phyloP scores from a whole-genome alignment of 129 eudicot genomes.

The Calendula officinalis region DNA sequence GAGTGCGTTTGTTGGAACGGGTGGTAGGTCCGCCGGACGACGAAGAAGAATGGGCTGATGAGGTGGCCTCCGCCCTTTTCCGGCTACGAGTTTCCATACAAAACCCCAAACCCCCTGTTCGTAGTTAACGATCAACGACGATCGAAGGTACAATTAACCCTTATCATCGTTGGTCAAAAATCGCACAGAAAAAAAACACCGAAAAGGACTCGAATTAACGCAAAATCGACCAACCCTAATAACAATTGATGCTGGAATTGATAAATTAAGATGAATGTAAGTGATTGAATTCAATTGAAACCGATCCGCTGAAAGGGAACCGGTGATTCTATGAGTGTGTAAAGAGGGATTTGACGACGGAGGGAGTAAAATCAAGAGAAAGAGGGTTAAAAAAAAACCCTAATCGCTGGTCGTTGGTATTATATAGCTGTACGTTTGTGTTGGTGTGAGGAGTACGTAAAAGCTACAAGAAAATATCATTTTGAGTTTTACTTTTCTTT shows the following conservation, averaged over 20 bases:
- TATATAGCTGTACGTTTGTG: slow-evolving; percentile 3
- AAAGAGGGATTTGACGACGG: slow-evolving; percentile 19
- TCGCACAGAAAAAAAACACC: slow-evolving; percentile 19
- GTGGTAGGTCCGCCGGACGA: slow-evolving; percentile 72
- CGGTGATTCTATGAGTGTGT: slow-evolving; percentile 17
- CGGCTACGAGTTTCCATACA: slow-evolving; percentile 99
- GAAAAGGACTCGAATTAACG: slow-evolving; percentile 9
- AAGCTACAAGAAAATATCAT: too few species aligned
- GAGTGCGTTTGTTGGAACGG: slow-evolving; percentile 80
- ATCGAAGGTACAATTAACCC: slow-evolving; percentile 34
- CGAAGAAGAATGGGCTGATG: slow-evolving; percentile 76
- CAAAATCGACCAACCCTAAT: slow-evolving; percentile 21
- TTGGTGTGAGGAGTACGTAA: neutral
- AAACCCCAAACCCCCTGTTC: slow-evolving; percentile 52
- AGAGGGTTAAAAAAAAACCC: slow-evolving; percentile 35
- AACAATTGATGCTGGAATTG: neutral
- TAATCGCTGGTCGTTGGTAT: neutral
- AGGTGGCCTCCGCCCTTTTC: slow-evolving; percentile 99
- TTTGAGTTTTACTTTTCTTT: too few species aligned
- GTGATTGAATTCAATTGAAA: slow-evolving; percentile 8
- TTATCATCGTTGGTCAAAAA: slow-evolving; percentile 39
- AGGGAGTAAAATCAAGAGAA: slow-evolving; percentile 23
- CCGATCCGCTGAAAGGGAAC: neutral
- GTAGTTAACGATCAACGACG: slow-evolving; percentile 54
- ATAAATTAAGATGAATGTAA: slow-evolving; percentile 12